Conservation (phyloP, 768 basidiomycete genomes). For the Lentinus tigrinus region DNA sequence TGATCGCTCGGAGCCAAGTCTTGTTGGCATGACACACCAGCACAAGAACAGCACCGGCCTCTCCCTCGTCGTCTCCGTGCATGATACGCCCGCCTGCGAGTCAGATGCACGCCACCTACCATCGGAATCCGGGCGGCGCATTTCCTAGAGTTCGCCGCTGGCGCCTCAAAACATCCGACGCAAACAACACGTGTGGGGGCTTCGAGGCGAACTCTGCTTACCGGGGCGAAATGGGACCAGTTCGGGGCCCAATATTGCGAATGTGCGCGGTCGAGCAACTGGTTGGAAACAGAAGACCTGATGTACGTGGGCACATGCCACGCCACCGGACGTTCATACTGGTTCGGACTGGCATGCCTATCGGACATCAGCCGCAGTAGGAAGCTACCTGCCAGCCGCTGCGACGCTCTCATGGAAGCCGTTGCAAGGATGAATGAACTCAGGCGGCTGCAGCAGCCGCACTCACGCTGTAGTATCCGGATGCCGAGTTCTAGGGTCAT, state of each 20-base stretch:
- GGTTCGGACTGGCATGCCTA: neutral
- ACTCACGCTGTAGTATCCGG: too few species aligned
- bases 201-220: neutral
- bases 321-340: neutral
- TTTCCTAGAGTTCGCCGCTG: neutral
- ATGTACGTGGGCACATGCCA: neutral
- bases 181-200: neutral
- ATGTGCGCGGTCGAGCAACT: neutral
- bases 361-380: neutral
- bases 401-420: neutral
- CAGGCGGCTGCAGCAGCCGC: too few species aligned
- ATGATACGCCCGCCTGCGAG: conserved; percentile 5
- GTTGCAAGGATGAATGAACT: neutral
- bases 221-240: neutral
- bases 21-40: conserved; percentile 14
- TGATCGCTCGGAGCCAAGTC: conserved; percentile 4
- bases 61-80: conserved; percentile 9
- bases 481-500: too few species aligned
- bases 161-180: neutral
- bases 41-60: neutral
- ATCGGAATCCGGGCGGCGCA: too few species aligned
- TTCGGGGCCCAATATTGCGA: neutral
- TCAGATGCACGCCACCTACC: too few species aligned
- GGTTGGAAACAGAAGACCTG: neutral
- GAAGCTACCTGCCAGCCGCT: neutral